Evolutionary conservation across 2,329 filamentous ascomycete species (phyloP).

Genomic region (Chalara sp.): DNA sequence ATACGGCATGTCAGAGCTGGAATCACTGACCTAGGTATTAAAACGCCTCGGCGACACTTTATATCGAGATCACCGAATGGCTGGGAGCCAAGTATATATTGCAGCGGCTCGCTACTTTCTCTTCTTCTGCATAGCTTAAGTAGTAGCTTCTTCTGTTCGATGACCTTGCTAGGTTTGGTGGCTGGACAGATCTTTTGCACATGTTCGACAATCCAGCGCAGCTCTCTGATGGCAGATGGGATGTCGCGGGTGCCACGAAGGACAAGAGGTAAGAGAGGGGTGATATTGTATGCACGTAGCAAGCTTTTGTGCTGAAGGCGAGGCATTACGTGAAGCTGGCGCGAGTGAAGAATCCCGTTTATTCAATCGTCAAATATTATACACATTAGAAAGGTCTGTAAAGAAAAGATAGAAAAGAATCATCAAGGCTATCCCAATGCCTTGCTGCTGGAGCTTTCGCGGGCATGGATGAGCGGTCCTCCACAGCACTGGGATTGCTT

Average conservation of each 20-base stretch:
- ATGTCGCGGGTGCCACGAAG: constrained; percentile 59
- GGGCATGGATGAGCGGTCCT: no score
- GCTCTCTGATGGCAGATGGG: constrained; percentile 57
- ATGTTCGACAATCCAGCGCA: constrained; percentile 66
- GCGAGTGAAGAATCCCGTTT: no score
- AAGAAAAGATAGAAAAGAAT: no score
- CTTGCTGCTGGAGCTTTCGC: no score
- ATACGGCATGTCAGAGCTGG: constrained; percentile 1
- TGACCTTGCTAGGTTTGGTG: constrained; percentile 11
- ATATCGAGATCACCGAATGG: constrained; percentile 84
- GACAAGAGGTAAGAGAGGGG: constrained; percentile 51
- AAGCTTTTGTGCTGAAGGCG: constrained; percentile 54
- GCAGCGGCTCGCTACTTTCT: constrained; percentile 65
- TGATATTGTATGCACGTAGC: constrained; percentile 44
- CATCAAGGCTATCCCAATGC: no score
- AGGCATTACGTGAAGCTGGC: constrained; percentile 40
- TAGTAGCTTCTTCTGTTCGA: constrained; percentile 20
- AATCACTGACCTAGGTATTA: constrained; percentile 66
- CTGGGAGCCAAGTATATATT: constrained; percentile 84
- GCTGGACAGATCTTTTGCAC: constrained; percentile 26
- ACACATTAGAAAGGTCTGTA: no score
- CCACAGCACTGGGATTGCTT: no score
- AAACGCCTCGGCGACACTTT: constrained; percentile 64
- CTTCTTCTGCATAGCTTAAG: constrained; percentile 40
- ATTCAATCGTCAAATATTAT: no score